These are phyloP conservation scores for Nothophoma quercina DNA, from an alignment of 2,329 filamentous ascomycete genomes.

Conservation along the genomic window DNA sequence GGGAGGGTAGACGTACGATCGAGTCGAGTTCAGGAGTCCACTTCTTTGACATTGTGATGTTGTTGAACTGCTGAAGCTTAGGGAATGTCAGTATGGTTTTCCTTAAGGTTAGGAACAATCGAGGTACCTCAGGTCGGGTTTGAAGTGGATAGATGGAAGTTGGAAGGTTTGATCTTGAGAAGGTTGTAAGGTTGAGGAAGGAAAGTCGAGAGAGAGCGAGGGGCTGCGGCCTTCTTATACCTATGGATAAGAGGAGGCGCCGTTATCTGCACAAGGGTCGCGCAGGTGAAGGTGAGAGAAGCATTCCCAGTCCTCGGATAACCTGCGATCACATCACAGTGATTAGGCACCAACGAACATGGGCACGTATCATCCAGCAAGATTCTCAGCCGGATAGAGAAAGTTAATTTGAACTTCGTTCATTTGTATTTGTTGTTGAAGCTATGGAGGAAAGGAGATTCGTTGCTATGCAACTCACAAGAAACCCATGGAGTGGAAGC, in stretches of 20 bases:
- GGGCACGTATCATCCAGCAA: not conserved
- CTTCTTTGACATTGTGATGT: conserved; percentile 4
- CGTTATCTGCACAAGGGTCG: not conserved
- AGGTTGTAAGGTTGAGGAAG: not conserved
- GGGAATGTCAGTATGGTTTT: not conserved
- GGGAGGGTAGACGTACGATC: conserved; percentile 3
- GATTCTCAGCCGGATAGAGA: not conserved
- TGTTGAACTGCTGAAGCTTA: not conserved
- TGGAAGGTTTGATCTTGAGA: not conserved
- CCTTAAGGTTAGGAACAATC: not conserved
- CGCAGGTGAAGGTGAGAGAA: conserved; percentile 8
- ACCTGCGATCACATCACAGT: not conserved
- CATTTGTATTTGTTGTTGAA: too few relatives aligned
- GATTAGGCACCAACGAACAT: not conserved
- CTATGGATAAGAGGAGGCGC: not conserved
- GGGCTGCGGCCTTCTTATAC: not conserved
- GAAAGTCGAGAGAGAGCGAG: not conserved
- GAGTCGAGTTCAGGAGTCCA: conserved; percentile 17
- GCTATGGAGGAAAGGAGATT: too few relatives aligned
- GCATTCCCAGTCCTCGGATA: not conserved
- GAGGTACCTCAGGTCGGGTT: not conserved
- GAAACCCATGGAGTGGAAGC: too few relatives aligned
- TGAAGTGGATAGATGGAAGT: not conserved
- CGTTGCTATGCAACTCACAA: too few relatives aligned
- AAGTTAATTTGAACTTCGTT: too few relatives aligned